Evolutionary conservation across 163 green algal species (phyloP), one percentile per base, ranked within the genome.

Genomic region (Smithsoniella earleae): DNA sequence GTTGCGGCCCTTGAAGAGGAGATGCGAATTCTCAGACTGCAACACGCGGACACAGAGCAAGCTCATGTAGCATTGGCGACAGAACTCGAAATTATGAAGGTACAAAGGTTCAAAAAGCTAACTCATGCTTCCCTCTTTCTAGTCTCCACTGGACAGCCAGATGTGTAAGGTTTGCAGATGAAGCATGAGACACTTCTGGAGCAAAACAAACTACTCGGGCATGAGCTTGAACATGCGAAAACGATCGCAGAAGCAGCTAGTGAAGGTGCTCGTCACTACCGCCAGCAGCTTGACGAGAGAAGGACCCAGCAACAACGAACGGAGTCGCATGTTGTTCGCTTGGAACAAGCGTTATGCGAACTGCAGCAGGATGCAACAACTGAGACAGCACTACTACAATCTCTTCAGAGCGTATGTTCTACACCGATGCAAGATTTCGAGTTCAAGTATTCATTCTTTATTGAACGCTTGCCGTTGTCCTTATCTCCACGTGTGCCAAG

Each of bases 11-110:
- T 69, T 30, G 58, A 69, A 43, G 58, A 69, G 58, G 58, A 69
- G 58, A 30, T 69, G 25, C 31, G 34, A 36, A 69, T 69, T 34
- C 5, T 69, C 30, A 69, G 43, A 34, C 30, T 25, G 25, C 58
- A 69, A 36, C 58, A 69, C 8, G 28, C n/a, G 27, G 58, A 69
- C 22, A 33, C 58, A 20, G 58, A 69, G 27, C 58, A 69, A 45
- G 58, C 58, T 45, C 18, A 33, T n/a, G 34, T 69, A n/a, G 34
- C 58, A 69, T 5, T 31, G n/a, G 20, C 25, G 3, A 33, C 30
- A 38, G 58, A 69, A 69, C 58, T 69, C 3, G 58, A 69, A 43
- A 69, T 69, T 31, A 30, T 69, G 6, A 69, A 69, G 58, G 58
- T 69, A 33, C 18, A 49, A n/a, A n/a, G n/a, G n/a, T n/a, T n/a